Evolutionary conservation across 1,284 basidiomycete genomes (phyloP), one percentile per base, ranked within the genome.

Genomic region (Rhodotorula sp.): DNA sequence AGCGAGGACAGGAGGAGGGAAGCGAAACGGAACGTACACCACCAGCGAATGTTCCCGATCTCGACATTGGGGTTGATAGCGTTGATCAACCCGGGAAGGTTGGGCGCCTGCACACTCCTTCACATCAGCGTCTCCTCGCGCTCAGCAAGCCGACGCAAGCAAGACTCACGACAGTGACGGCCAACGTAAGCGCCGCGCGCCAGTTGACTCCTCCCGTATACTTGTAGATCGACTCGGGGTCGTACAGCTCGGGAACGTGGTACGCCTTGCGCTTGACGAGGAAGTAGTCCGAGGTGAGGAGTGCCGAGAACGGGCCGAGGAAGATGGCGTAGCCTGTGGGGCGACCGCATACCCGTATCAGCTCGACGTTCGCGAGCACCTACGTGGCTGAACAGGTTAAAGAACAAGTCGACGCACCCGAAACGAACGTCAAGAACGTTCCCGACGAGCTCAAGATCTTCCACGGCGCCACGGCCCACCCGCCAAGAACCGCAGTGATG

Each of bases 221-320:
- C 27, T 66, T 59, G 59, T 71, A 71, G 59, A 71, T 71, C 19
- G 62, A 59, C 24, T 57, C 59, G 17, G 70, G 70, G 59, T 71
- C 70, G 59, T 71, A 71, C 3, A 71, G 56, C 59, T 66, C 70
- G 24, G 65, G 64, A 17, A 68, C 66, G 63, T 71, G 64, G 55
- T 68, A 68, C 9, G 65, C 65, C 20, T 29, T 46, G 34, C 58
- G 66, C 51, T 71, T 67, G 70, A 71, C 70, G 62, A 71, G 60
- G 62, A 68, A 71, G 59, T 68, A 71, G 52, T 71, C 70, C 29
- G 59, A 32, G 7, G 63, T 66, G 36, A 68, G 39, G 27, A 71
- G 49, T 4, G 30, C 69, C 20, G 69, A 66, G 49, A 71, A 47
- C 2, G 69, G 69, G 2, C 64, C 69, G 34, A 71, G 65, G 54